These are phyloP conservation scores for Starmerella vitae DNA, from an alignment of 805 yeast genomes.

Conservation along the genomic window DNA sequence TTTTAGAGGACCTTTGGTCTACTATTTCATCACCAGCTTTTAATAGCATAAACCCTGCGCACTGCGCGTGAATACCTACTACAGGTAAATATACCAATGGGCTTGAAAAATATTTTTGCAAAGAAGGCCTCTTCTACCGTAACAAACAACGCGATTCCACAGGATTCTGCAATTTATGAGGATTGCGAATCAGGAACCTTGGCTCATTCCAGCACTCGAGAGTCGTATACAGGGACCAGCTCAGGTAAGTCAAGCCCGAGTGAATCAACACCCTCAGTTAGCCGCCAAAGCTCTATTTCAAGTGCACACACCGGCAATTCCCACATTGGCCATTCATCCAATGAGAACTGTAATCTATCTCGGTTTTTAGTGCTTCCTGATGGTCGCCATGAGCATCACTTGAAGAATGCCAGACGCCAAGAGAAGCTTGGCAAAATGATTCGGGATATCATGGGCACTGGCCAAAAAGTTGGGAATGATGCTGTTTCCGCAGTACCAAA, in stretches of 20 bases:
- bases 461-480: constrained; percentile 28
- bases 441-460: constrained; percentile 29
- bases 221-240: no score
- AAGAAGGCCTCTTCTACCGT: no score
- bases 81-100: constrained; percentile 5
- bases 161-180: no score
- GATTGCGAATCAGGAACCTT: no score
- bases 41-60: constrained; percentile 3
- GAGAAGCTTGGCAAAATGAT: constrained; percentile 52
- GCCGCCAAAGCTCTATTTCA: constrained; percentile 14
- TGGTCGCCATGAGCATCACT: constrained; percentile 69
- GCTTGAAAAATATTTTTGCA: constrained; percentile 12
- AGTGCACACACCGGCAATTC: neutral
- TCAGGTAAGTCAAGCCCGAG: neutral
- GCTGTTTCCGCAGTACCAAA: constrained; percentile 24
- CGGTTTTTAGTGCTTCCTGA: constrained; percentile 29
- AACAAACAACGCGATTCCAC: no score
- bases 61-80: constrained; percentile 12
- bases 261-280: constrained; percentile 4
- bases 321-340: neutral
- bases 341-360: neutral
- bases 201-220: neutral
- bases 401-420: constrained; percentile 45
- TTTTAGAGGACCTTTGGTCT: neutral
- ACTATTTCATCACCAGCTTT: neutral